These are phyloP conservation scores for Cladosporium velox DNA, from an alignment of 2,329 filamentous ascomycete species.

Conservation along the genomic window DNA sequence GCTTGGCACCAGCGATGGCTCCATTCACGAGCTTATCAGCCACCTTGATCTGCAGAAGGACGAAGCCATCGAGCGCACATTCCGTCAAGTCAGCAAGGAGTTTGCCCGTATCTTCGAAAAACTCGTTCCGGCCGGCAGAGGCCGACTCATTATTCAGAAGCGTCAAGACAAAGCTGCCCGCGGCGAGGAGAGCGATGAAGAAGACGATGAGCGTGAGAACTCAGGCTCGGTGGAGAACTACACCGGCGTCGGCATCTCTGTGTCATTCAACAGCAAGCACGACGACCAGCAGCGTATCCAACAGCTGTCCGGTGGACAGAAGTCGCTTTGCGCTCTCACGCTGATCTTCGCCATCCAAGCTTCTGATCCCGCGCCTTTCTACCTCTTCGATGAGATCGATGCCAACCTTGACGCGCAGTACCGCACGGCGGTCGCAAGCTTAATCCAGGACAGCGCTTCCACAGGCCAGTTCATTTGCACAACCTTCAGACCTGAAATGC, in stretches of 20 bases:
- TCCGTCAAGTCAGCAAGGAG: constrained; percentile 94
- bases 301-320: constrained; percentile 94
- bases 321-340: constrained; percentile 91
- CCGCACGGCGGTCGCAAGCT: constrained; percentile 87
- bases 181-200: constrained; percentile 54
- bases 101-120: constrained; percentile 93
- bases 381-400: constrained; percentile 98
- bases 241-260: constrained; percentile 91
- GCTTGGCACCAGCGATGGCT: constrained; percentile 79
- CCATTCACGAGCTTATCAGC: constrained; percentile 88
- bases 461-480: constrained; percentile 92
- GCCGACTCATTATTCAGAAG: constrained; percentile 88
- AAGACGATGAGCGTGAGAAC: constrained; percentile 51
- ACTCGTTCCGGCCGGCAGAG: constrained; percentile 89
- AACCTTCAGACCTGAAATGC: constrained; percentile 95
- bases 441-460: constrained; percentile 64
- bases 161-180: constrained; percentile 69
- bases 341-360: constrained; percentile 98
- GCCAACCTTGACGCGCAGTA: constrained; percentile 98
- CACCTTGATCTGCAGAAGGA: constrained; percentile 95
- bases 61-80: constrained; percentile 95
- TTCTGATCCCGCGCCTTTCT: constrained; percentile 95
- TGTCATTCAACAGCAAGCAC: constrained; percentile 97
- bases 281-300: constrained; percentile 98
- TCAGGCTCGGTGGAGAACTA: constrained; percentile 78